These are phyloP conservation scores for Stylonectria norvegica DNA, from an alignment of 2,329 filamentous ascomycete species.

Conservation along the genomic window DNA sequence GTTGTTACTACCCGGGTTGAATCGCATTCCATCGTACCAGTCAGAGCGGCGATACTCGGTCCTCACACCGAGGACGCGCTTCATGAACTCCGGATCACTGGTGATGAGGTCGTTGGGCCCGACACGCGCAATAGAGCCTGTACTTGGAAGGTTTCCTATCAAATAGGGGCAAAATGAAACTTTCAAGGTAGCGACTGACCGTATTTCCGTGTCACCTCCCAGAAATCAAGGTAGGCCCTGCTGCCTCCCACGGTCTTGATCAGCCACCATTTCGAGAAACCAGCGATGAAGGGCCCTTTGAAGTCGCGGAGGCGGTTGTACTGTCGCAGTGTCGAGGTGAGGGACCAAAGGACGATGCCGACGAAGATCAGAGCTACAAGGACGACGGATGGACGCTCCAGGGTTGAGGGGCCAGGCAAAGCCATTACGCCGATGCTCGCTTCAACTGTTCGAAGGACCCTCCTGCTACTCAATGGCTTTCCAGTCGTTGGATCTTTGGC, in stretches of 20 bases:
- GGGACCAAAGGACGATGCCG: constrained; percentile 12
- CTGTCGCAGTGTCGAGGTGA: constrained; percentile 19
- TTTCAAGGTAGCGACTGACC: constrained; percentile 25
- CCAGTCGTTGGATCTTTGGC: no score
- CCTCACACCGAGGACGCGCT: constrained; percentile 33
- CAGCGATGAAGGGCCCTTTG: constrained; percentile 36
- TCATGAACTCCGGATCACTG: constrained; percentile 37
- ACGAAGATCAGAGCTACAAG: constrained; percentile 5
- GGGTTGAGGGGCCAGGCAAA: background rate
- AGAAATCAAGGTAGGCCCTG: constrained; percentile 34
- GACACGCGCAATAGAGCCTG: constrained; percentile 37
- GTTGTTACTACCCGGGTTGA: constrained; percentile 50
- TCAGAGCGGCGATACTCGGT: constrained; percentile 32
- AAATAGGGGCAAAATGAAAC: background rate
- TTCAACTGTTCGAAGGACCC: no score
- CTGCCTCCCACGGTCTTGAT: constrained; percentile 30
- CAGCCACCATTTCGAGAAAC: constrained; percentile 41
- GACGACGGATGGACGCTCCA: background rate
- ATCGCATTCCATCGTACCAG: constrained; percentile 49
- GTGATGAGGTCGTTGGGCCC: constrained; percentile 40
- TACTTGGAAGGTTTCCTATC: background rate
- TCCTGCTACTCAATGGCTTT: no score
- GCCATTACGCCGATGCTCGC: no score
- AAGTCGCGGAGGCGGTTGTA: constrained; percentile 40
- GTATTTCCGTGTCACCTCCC: constrained; percentile 34